Percentiles rank a stretch among this genome's conserved stretches.
Conservation (phyloP, 176 grass and related monocot species). For the Aegilops bicornis region DNA sequence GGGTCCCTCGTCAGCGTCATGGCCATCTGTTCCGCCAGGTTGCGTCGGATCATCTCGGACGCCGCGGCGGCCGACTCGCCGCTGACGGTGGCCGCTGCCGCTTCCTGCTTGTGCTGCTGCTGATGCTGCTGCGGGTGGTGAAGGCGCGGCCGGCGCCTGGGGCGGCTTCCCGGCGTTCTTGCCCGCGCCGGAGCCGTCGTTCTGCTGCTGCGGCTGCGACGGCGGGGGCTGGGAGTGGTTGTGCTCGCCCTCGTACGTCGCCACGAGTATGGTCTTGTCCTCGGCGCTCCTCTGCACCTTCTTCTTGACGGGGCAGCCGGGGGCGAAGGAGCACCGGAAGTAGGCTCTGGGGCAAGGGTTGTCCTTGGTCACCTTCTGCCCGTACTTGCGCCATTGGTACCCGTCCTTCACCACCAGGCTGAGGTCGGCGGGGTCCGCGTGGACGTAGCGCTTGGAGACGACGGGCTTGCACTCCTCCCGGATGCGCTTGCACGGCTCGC, state of each 20-base stretch:
- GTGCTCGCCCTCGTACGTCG: constrained; percentile 97
- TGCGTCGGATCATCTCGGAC: constrained; percentile 35
- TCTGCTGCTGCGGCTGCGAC: background rate
- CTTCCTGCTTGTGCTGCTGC: background rate
- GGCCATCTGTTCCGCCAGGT: constrained; percentile 81
- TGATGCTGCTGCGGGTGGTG: background rate
- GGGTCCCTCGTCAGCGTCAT: constrained; percentile 77
- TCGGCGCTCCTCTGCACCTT: constrained; percentile 86
- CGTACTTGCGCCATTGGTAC: constrained; percentile 94
- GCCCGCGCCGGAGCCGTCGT: background rate
- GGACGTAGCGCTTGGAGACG: constrained; percentile 55
- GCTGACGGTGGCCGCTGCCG: background rate
- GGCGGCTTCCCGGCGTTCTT: constrained; percentile 41
- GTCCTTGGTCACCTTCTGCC: constrained; percentile 94
- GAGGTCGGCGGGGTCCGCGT: constrained; percentile 63
- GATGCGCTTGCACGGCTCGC: constrained; percentile 57
- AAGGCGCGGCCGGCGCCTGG: background rate
- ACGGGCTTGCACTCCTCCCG: constrained; percentile 50
- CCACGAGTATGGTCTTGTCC: constrained; percentile 64
- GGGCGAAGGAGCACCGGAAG: constrained; percentile 87
- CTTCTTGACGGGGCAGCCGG: constrained; percentile 81
- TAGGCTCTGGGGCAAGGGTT: constrained; percentile 89
- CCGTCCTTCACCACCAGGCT: constrained; percentile 86
- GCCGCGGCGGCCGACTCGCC: constrained; percentile 5
- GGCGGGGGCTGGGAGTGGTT: constrained; percentile 58